Evolutionary conservation across 495 filamentous ascomycete species (phyloP).

Genomic region (Immersiella caudata): DNA sequence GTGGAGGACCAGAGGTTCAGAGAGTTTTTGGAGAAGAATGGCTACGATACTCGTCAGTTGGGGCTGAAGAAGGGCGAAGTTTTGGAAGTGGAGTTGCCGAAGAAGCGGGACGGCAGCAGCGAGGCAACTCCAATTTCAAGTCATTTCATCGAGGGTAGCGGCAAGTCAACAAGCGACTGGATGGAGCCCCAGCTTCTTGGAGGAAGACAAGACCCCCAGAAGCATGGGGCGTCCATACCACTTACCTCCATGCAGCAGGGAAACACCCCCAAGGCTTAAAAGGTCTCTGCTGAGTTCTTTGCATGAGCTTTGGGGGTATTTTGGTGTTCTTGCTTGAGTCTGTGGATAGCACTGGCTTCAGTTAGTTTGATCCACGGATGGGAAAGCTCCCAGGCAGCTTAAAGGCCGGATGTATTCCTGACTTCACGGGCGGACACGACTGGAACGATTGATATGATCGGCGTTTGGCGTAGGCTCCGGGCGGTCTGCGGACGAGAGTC

Average conservation of each 20-base stretch:
- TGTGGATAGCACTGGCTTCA: background rate
- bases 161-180: background rate
- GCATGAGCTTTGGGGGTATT: background rate
- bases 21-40: slow-evolving; percentile 64
- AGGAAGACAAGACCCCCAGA: background rate
- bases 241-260: background rate
- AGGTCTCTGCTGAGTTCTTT: too few relatives aligned
- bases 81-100: background rate
- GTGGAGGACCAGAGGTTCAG: slow-evolving; percentile 72
- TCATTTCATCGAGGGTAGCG: background rate
- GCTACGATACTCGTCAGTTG: slow-evolving; percentile 71
- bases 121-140: background rate
- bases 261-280: background rate
- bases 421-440: background rate
- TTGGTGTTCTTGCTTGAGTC: background rate
- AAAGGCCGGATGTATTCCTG: background rate
- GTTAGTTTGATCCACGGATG: too few relatives aligned
- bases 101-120: background rate
- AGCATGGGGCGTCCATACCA: background rate
- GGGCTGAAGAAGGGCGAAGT: slow-evolving; percentile 52
- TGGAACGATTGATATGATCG: background rate
- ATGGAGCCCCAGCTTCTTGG: background rate
- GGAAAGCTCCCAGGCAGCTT: background rate
- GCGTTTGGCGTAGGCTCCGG: background rate
- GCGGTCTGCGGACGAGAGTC: background rate